These are phyloP conservation scores for Ananas comosus DNA, from an alignment of 176 grass and related monocot species.

Conservation along the genomic window DNA sequence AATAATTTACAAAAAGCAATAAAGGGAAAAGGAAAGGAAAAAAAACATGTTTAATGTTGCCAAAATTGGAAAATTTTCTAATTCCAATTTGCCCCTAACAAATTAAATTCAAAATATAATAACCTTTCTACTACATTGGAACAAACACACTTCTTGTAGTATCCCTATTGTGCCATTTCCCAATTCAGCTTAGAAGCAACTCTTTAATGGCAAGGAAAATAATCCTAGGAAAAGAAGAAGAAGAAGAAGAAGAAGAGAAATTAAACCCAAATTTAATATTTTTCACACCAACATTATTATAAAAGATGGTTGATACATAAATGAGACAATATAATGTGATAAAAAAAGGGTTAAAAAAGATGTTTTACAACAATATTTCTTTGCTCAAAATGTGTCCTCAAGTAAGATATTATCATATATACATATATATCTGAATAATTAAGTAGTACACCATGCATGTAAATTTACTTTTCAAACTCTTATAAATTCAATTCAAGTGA, in stretches of 20 bases:
- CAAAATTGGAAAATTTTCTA: background rate
- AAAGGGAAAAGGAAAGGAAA: background rate
- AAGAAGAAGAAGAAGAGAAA: too few species aligned
- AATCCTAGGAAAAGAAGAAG: conserved; percentile 25
- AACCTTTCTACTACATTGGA: conserved; percentile 20
- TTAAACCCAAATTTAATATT: too few species aligned
- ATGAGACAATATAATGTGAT: too few species aligned
- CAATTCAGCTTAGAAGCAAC: conserved; percentile 29
- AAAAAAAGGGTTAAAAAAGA: too few species aligned
- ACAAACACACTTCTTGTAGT: conserved; percentile 36
- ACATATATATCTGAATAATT: too few species aligned
- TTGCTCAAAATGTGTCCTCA: too few species aligned
- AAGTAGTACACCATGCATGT: too few species aligned
- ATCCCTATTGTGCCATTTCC: conserved; percentile 32
- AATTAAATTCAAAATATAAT: conserved; percentile 26
- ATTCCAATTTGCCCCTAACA: background rate
- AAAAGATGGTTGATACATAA: background rate
- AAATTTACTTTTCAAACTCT: too few species aligned
- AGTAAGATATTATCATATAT: too few species aligned
- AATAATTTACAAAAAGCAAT: background rate
- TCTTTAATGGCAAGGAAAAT: conserved; percentile 33
- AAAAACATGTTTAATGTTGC: background rate
- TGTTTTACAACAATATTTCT: too few species aligned
- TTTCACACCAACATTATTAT: too few species aligned
- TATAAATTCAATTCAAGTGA: too few species aligned